Percentiles rank a stretch among this genome's conserved stretches.
These are phyloP conservation scores for Lentinula sp. DNA, from an alignment of 768 basidiomycete species.

Conservation along the genomic window DNA sequence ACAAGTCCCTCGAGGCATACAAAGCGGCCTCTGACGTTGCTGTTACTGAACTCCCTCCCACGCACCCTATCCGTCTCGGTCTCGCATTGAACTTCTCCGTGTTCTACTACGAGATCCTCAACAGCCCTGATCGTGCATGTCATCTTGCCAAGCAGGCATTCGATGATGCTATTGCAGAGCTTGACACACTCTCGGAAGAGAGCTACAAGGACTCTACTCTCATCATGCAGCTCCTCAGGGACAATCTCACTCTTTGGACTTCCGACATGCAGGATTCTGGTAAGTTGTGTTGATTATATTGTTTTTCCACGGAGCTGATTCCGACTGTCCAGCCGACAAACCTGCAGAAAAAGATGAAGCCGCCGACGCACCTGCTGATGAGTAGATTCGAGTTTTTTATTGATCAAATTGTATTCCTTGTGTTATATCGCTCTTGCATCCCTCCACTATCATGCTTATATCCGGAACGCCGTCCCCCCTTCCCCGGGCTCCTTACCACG, in stretches of 20 bases:
- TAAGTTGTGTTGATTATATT: conserved; percentile 26
- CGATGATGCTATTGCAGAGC: conserved; percentile 97
- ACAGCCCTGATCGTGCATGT: conserved; percentile 97
- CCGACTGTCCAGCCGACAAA: conserved; percentile 49
- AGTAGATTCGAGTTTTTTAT: conserved; percentile 34
- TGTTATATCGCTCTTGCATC: conserved; percentile 6
- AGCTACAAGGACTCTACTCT: conserved; percentile 99
- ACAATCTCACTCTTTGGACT: conserved; percentile 98
- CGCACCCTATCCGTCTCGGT: conserved; percentile 97
- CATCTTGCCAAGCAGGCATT: conserved; percentile 99
- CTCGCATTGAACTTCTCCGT: conserved; percentile 99
- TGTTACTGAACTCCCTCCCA: conserved; percentile 90
- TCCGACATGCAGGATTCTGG: conserved; percentile 95
- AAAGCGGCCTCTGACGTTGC: conserved; percentile 98
- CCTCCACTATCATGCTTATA: conserved; percentile 6
- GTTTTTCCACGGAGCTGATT: conserved; percentile 6
- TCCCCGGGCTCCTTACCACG: neutral
- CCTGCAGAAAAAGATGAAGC: conserved; percentile 68
- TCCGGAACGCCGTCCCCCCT: neutral
- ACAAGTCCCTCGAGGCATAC: conserved; percentile 96
- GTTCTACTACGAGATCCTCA: conserved; percentile 99
- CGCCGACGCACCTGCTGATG: conserved; percentile 57
- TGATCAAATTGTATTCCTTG: conserved; percentile 6
- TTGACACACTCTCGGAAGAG: conserved; percentile 97
- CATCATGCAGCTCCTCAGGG: conserved; percentile 94